These are phyloP conservation scores for Paraphaeosphaeria minitans DNA, from an alignment of 2,329 filamentous ascomycete species.

Conservation along the genomic window DNA sequence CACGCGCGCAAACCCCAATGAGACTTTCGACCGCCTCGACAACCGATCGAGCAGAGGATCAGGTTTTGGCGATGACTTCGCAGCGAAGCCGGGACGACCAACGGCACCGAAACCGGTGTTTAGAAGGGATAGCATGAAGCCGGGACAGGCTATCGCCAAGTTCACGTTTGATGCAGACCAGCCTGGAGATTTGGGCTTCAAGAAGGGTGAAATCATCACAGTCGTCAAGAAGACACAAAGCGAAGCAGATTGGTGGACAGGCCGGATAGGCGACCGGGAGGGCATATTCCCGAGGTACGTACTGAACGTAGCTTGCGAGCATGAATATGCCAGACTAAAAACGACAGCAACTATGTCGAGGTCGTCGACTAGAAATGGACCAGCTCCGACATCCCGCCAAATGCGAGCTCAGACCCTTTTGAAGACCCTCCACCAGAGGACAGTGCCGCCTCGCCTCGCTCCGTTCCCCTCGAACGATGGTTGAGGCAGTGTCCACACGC, in stretches of 20 bases:
- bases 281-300: constrained; percentile 88
- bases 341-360: constrained; percentile 1
- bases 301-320: no score
- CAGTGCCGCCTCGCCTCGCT: not conserved
- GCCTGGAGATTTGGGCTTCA: constrained; percentile 89
- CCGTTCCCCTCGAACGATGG: no score
- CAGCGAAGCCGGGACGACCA: constrained; percentile 72
- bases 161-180: constrained; percentile 96
- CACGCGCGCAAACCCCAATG: constrained; percentile 54
- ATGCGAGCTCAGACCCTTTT: not conserved
- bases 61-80: constrained; percentile 56
- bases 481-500: no score
- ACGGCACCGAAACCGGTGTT: constrained; percentile 91
- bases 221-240: constrained; percentile 94
- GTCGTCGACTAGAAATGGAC: constrained; percentile 7
- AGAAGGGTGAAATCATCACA: constrained; percentile 96
- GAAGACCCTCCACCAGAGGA: not conserved
- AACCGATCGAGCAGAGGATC: constrained; percentile 43
- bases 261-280: constrained; percentile 79
- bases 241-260: constrained; percentile 97
- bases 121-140: constrained; percentile 53
- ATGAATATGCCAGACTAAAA: not conserved
- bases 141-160: constrained; percentile 85
- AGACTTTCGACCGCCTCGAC: constrained; percentile 57
- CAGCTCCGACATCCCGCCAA: not conserved